phyloP scores from a whole-genome alignment of 805 yeast species.

The Kregervanrija fluxuum region DNA sequence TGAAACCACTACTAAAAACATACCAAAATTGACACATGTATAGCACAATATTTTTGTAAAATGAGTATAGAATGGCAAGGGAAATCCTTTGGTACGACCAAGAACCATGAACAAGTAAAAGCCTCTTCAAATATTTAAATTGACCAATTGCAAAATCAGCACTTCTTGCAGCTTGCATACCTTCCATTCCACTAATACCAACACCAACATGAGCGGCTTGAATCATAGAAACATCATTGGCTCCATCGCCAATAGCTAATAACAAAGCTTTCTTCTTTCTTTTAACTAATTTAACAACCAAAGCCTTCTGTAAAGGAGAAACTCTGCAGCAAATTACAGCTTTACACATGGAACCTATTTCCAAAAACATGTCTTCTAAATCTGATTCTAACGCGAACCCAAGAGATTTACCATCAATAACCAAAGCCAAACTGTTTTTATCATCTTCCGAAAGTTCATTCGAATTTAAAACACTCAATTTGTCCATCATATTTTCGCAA shows the following conservation, averaged over 20 bases:
- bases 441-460: constrained; percentile 64
- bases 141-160: constrained; percentile 98
- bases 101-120: constrained; percentile 88
- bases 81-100: constrained; percentile 97
- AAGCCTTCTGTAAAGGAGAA: constrained; percentile 93
- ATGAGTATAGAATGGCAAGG: constrained; percentile 86
- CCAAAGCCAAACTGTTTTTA: constrained; percentile 71
- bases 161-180: constrained; percentile 98
- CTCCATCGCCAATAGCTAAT: constrained; percentile 97
- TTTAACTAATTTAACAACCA: constrained; percentile 92
- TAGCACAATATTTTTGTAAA: constrained; percentile 90
- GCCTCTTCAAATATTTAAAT: constrained; percentile 75
- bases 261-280: constrained; percentile 67
- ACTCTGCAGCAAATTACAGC: constrained; percentile 98
- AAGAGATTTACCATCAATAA: constrained; percentile 91
- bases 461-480: constrained; percentile 64
- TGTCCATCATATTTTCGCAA: constrained; percentile 59
- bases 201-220: constrained; percentile 99
- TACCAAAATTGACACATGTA: constrained; percentile 99
- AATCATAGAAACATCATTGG: constrained; percentile 97
- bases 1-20: constrained; percentile 84
- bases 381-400: constrained; percentile 79
- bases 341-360: constrained; percentile 78
- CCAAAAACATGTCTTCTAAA: constrained; percentile 69
- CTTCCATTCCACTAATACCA: constrained; percentile 98